Evolutionary conservation across 2,329 filamentous ascomycete genomes (phyloP).

Genomic region (Parasarocladium wereldwijsianum): DNA sequence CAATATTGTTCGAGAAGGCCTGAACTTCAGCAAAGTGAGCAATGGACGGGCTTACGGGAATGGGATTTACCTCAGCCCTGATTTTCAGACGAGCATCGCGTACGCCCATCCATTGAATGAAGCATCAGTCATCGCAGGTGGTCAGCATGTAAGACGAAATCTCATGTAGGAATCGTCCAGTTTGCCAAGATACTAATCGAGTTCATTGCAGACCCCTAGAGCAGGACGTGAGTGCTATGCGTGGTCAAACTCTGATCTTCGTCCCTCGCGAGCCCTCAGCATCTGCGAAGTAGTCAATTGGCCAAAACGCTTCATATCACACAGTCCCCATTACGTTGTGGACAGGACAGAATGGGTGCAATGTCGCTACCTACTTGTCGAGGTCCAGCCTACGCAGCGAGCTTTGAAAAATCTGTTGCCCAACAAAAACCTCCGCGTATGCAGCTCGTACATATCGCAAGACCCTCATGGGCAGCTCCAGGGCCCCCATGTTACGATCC

Average conservation of each 20-base stretch:
- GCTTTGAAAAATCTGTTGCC: not conserved
- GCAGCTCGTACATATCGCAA: too few species aligned
- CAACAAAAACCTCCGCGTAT: too few species aligned
- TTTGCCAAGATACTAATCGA: too few species aligned
- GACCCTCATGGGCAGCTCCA: too few species aligned
- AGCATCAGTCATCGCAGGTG: too few species aligned
- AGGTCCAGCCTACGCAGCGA: not conserved
- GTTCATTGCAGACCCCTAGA: too few species aligned
- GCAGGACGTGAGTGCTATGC: too few species aligned
- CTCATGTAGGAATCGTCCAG: too few species aligned
- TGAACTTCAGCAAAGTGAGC: conserved; percentile 49
- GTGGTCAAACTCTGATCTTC: not conserved
- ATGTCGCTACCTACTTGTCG: not conserved
- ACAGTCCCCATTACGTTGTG: not conserved
- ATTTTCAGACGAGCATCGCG: conserved; percentile 47
- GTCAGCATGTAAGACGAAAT: too few species aligned
- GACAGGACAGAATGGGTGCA: not conserved
- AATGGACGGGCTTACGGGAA: conserved; percentile 63
- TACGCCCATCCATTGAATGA: too few species aligned
- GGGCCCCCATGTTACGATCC: too few species aligned
- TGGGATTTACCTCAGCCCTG: conserved; percentile 65
- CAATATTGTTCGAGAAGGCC: conserved; percentile 68
- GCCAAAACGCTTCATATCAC: not conserved
- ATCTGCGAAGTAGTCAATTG: not conserved
- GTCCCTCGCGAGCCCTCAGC: not conserved